A percentile compares a stretch with the other conserved stretches of the same genome.
phyloP scores from a whole-genome alignment of 306 rosid genomes.

The Ormosia semicastrata region DNA sequence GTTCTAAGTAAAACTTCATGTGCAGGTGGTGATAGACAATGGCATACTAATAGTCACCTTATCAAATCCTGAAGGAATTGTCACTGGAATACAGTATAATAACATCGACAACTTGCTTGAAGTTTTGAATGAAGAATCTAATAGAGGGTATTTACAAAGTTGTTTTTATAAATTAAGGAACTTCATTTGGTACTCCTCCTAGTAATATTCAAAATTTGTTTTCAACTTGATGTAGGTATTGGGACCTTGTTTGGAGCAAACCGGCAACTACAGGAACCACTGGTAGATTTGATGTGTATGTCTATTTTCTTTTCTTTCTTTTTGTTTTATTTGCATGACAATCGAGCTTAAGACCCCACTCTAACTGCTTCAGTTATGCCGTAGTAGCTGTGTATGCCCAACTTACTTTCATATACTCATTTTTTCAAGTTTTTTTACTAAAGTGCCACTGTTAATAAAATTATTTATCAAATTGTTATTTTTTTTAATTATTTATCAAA shows the following conservation, averaged over 20 bases:
- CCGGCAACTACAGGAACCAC: conserved; percentile 44
- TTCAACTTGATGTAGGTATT: conserved; percentile 51
- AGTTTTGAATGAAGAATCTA: conserved; percentile 67
- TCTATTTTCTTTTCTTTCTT: neutral
- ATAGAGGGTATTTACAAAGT: conserved; percentile 44
- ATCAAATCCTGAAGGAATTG: conserved; percentile 83
- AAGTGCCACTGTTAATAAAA: too few relatives aligned
- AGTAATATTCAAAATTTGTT: neutral
- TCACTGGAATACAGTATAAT: conserved; percentile 73
- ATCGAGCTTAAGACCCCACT: neutral
- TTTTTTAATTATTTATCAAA: too few relatives aligned
- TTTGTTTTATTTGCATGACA: conserved; percentile 2
- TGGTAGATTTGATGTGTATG: conserved; percentile 82
- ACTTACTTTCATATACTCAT: neutral
- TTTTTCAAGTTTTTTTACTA: too few relatives aligned
- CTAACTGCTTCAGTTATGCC: neutral
- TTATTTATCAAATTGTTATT: too few relatives aligned
- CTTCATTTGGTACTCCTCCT: neutral
- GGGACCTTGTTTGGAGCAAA: conserved; percentile 93
- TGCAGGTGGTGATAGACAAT: conserved; percentile 86
- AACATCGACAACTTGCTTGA: conserved; percentile 84
- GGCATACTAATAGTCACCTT: conserved; percentile 79
- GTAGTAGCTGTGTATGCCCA: neutral
- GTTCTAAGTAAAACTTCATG: neutral
- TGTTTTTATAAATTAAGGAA: neutral